phyloP scores from a whole-genome alignment of 371 early-diverging fungal species.

The Circinella umbellata region DNA sequence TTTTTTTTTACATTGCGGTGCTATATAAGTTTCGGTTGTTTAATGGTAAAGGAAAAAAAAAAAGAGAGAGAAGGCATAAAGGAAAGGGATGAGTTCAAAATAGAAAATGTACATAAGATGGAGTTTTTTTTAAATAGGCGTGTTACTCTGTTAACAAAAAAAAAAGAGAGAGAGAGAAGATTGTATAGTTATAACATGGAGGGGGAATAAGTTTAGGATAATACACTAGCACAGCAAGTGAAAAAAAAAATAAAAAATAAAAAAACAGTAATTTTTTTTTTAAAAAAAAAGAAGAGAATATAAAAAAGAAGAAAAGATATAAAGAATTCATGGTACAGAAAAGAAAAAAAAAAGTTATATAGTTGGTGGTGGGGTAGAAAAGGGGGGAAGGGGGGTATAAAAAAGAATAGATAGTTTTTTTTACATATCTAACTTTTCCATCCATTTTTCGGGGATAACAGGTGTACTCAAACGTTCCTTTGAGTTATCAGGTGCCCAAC shows the following conservation, averaged over 20 bases:
- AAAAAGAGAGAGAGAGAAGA: too few relatives aligned
- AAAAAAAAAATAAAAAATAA: not conserved
- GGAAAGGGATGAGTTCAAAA: too few relatives aligned
- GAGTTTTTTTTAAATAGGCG: too few relatives aligned
- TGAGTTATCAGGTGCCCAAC: conserved; percentile 39
- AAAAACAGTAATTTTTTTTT: conserved; percentile 1
- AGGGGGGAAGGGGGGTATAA: conserved; percentile 5
- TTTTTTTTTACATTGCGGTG: too few relatives aligned
- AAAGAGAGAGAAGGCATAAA: too few relatives aligned
- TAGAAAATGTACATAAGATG: too few relatives aligned
- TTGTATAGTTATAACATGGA: too few relatives aligned
- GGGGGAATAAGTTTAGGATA: too few relatives aligned
- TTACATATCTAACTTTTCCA: conserved; percentile 47
- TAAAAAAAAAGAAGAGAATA: conserved; percentile 9
- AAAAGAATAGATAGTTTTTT: conserved; percentile 21
- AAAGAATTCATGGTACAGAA: not conserved
- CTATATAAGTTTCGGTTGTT: too few relatives aligned
- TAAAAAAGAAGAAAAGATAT: conserved; percentile 8
- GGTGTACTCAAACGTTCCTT: conserved; percentile 40
- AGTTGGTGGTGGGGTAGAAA: not conserved
- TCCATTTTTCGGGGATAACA: conserved; percentile 55
- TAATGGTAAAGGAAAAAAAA: too few relatives aligned
- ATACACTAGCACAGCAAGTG: conserved; percentile 18
- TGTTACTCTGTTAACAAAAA: too few relatives aligned
- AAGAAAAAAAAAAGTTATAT: not conserved